Conservation (phyloP, 208 protist species). For the Strigomonas culicis region DNA sequence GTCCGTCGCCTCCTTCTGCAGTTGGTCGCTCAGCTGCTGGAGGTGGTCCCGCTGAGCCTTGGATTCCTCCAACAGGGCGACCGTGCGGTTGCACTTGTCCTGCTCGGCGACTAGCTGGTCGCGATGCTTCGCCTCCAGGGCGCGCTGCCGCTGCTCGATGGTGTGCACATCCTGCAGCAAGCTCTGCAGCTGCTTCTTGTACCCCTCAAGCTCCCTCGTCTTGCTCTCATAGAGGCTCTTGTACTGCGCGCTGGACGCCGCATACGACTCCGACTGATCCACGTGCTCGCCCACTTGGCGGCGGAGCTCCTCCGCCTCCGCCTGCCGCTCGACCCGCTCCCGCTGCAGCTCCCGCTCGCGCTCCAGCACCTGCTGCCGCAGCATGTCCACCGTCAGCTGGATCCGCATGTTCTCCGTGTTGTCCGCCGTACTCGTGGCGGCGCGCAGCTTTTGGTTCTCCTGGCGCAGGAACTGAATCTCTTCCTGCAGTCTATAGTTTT, state of each 20-base stretch:
- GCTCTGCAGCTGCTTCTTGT: conserved; percentile 28
- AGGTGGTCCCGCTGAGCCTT: conserved; percentile 46
- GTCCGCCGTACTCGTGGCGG: conserved; percentile 25
- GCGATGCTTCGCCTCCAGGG: conserved; percentile 26
- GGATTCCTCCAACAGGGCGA: conserved; percentile 29
- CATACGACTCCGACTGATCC: conserved; percentile 41
- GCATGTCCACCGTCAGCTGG: conserved; percentile 44
- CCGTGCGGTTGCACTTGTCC: conserved; percentile 23
- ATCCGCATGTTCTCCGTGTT: conserved; percentile 26
- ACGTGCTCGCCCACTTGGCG: conserved; percentile 22
- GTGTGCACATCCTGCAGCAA: conserved; percentile 29
- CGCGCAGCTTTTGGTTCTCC: conserved; percentile 43
- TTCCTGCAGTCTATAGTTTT: conserved; percentile 41
- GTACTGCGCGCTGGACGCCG: conserved; percentile 40
- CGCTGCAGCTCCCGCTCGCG: conserved; percentile 30
- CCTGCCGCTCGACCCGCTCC: conserved; percentile 10
- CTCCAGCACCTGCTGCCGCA: conserved; percentile 29
- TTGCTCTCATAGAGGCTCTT: conserved; percentile 46
- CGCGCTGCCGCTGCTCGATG: conserved; percentile 28
- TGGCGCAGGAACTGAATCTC: conserved; percentile 44
- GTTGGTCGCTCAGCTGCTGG: conserved; percentile 38
- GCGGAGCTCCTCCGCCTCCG: conserved; percentile 15
- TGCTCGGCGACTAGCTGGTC: conserved; percentile 24
- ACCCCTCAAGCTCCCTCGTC: conserved; percentile 28
- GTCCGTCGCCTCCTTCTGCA: conserved; percentile 29